Evolutionary conservation across 202 grass and related monocot genomes (phyloP).

Genomic region (Brachypodium distachyon): DNA sequence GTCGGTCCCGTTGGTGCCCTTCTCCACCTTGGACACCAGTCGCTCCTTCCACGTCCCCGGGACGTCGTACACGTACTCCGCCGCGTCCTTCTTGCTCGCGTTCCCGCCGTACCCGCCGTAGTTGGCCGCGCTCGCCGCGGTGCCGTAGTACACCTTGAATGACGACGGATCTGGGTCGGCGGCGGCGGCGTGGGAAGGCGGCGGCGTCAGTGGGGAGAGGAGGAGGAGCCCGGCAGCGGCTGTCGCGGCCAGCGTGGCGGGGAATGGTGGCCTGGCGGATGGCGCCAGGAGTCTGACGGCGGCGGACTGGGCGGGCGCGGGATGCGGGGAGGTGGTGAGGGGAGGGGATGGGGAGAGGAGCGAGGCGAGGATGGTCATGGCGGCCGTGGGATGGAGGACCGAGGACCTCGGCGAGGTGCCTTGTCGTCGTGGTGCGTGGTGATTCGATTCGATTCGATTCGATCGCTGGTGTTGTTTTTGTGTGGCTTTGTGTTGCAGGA

Average conservation of each 20-base stretch:
- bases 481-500: slow-evolving; percentile 15
- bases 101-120: slow-evolving; percentile 95
- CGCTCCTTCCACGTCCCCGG: slow-evolving; percentile 83
- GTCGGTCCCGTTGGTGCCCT: slow-evolving; percentile 97
- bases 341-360: slow-evolving; percentile 41
- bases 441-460: too few species aligned
- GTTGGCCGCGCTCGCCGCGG: slow-evolving; percentile 87
- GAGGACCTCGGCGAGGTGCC: neutral
- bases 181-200: slow-evolving; percentile 6
- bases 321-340: slow-evolving; percentile 21
- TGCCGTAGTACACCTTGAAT: slow-evolving; percentile 77
- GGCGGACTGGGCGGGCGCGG: too few species aligned
- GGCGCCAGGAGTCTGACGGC: slow-evolving; percentile 6
- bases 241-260: slow-evolving; percentile 25
- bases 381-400: neutral
- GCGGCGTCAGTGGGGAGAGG: too few species aligned
- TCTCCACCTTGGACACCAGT: slow-evolving; percentile 89
- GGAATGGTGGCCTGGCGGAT: slow-evolving; percentile 34
- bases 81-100: slow-evolving; percentile 77
- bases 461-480: neutral
- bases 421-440: neutral
- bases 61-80: slow-evolving; percentile 87
- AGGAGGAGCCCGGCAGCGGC: slow-evolving; percentile 44
- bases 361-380: slow-evolving; percentile 45
- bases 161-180: slow-evolving; percentile 28